Evolutionary conservation across 2,329 filamentous ascomycete species (phyloP), one percentile per base, ranked within the genome.

Genomic region (Arthrinium puccinioides): DNA sequence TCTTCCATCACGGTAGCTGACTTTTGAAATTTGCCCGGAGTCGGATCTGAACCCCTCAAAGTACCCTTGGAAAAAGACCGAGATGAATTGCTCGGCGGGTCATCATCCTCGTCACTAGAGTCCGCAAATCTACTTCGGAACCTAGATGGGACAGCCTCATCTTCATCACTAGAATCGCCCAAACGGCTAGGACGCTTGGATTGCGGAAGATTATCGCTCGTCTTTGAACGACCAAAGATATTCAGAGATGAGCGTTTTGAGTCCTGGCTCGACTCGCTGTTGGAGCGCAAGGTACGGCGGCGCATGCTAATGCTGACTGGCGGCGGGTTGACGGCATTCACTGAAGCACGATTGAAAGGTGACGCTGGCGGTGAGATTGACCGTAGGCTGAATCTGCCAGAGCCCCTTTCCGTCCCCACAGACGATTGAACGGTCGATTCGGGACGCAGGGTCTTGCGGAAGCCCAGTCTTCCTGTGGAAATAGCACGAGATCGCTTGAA

Each of bases 361-460:
- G 76, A 74, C 13, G 72, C 72, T 1, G 74, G 64, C 0, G 84
- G 86, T 2, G 84, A 89, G 27, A 84, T 48, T 1, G 84, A 84
- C 21, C 84, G 74, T 23, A 87, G 64, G 41, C 80, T 85, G 52
- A 86, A 81, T 18, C 75, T 71, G n/a, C 75, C 72, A n/a, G 76
- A 66, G 11, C 63, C 61, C 30, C 57, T 55, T 3, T 60, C 59
- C 19, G 62, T 54, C 29, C 65, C 58, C 9, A 59, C 54, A 32
- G 57, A 46, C 26, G 53, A 47, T 34, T 59, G 56, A 8, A 54
- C 47, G 13, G 62, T 56, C 15, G 65, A 55, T 19, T 60, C 54
- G 19, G 61, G 63, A 41, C 88, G 74, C 84, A 95, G 85, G 2
- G 84, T 87, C 36, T 69, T 73, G 40, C 81, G 80, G 68, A 94